Evolutionary conservation across 257 asterid genomes (phyloP).

Genomic region (Forsythia suspensa): DNA sequence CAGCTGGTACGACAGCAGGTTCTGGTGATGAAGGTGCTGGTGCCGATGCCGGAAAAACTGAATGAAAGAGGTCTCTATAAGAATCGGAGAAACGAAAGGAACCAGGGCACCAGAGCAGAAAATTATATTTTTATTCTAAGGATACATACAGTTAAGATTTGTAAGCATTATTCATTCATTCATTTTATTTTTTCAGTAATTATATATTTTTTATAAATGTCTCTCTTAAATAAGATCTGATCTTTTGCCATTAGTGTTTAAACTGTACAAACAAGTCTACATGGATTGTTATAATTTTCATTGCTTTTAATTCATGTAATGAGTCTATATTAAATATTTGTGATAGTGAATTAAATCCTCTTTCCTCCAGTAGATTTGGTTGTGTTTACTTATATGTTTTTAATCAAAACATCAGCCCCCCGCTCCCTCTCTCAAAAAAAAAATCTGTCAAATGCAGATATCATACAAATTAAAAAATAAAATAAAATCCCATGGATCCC

Average conservation of each 20-base stretch:
- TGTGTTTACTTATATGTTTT: no score
- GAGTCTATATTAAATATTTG: no score
- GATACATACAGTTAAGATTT: not conserved
- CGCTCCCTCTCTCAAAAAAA: no score
- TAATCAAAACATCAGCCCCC: no score
- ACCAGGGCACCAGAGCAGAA: not conserved
- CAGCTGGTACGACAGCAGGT: conserved; percentile 9
- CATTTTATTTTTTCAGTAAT: not conserved
- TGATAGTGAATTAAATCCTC: no score
- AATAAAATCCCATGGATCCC: no score
- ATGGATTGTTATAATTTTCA: not conserved
- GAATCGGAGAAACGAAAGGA: not conserved
- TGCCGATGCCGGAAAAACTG: not conserved
- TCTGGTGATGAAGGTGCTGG: not conserved
- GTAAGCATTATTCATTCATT: not conserved
- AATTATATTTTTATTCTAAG: not conserved
- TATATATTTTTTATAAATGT: not conserved
- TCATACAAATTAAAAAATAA: no score
- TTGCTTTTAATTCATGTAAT: not conserved
- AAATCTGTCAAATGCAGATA: no score
- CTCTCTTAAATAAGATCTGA: not conserved
- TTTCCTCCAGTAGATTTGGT: no score
- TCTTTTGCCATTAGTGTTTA: not conserved
- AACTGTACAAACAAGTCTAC: not conserved
- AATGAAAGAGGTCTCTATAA: not conserved